phyloP scores from a whole-genome alignment of 2,329 filamentous ascomycete genomes.

The Calonectria leucothoes region DNA sequence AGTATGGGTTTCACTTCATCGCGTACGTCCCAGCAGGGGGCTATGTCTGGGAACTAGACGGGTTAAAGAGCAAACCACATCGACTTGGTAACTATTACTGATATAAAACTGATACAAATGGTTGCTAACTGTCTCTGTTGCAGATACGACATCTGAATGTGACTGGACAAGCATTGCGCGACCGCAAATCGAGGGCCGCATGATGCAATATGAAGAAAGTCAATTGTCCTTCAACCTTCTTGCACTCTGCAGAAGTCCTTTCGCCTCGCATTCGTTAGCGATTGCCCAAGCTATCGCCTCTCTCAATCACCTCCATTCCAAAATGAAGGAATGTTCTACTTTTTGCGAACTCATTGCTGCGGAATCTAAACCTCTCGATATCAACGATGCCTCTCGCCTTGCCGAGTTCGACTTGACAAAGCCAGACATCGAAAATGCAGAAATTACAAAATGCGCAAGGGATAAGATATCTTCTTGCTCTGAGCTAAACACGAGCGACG shows the following conservation, averaged over 20 bases:
- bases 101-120: background rate
- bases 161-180: conserved; percentile 77
- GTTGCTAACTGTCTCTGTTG: conserved; percentile 15
- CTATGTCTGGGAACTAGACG: conserved; percentile 89
- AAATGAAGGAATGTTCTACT: conserved; percentile 33
- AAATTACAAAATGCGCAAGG: conserved; percentile 28
- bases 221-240: conserved; percentile 82
- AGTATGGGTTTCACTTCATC: conserved; percentile 87
- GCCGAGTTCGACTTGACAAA: conserved; percentile 45
- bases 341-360: conserved; percentile 39
- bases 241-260: conserved; percentile 76
- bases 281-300: conserved; percentile 57
- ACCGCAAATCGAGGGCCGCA: conserved; percentile 74
- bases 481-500: conserved; percentile 33
- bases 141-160: conserved; percentile 28
- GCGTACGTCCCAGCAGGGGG: conserved; percentile 84
- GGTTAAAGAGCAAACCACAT: conserved; percentile 77
- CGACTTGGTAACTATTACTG: conserved; percentile 44
- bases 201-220: conserved; percentile 73
- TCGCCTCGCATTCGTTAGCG: conserved; percentile 59
- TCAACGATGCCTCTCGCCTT: conserved; percentile 39
- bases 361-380: conserved; percentile 36
- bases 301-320: conserved; percentile 51
- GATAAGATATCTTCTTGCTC: conserved; percentile 26
- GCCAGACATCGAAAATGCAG: conserved; percentile 37